Percentiles rank a stretch among this genome's conserved stretches.
Evolutionary conservation across 2,329 filamentous ascomycete genomes (phyloP).

Genomic region (Botrytis cinerea): DNA sequence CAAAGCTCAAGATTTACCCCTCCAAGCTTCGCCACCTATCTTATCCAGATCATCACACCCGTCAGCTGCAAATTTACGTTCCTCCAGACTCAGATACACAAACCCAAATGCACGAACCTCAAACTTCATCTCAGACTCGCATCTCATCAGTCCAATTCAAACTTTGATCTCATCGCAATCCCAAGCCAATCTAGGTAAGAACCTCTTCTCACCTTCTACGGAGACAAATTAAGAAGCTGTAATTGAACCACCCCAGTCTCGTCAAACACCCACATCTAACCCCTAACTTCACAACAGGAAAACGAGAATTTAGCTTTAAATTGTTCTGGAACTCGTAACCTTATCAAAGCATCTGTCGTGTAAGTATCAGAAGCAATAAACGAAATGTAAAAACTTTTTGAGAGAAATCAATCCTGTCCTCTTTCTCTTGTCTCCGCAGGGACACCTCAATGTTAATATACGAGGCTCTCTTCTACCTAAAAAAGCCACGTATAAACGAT

Average conservation of each 20-base stretch:
- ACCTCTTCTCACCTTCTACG: background rate
- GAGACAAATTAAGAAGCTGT: too few relatives aligned
- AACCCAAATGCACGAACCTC: too few relatives aligned
- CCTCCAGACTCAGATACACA: background rate
- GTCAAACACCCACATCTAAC: too few relatives aligned
- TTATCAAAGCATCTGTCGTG: background rate
- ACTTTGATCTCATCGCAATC: background rate
- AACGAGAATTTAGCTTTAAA: background rate
- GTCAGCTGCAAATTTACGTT: background rate
- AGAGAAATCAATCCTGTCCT: background rate
- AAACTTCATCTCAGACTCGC: too few relatives aligned
- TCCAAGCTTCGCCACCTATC: background rate
- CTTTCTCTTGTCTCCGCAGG: background rate
- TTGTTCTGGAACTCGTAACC: background rate
- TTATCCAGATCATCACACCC: background rate
- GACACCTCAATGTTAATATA: background rate
- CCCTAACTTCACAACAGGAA: background rate
- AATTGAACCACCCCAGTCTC: background rate
- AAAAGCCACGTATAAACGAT: background rate
- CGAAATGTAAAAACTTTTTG: background rate
- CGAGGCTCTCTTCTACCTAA: background rate
- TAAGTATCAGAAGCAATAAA: background rate
- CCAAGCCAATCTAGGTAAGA: background rate
- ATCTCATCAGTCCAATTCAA: background rate
- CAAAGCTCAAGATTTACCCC: fast-evolving